These are phyloP conservation scores for Exophiala spinifera DNA, from an alignment of 2,329 filamentous ascomycete genomes.

Conservation along the genomic window DNA sequence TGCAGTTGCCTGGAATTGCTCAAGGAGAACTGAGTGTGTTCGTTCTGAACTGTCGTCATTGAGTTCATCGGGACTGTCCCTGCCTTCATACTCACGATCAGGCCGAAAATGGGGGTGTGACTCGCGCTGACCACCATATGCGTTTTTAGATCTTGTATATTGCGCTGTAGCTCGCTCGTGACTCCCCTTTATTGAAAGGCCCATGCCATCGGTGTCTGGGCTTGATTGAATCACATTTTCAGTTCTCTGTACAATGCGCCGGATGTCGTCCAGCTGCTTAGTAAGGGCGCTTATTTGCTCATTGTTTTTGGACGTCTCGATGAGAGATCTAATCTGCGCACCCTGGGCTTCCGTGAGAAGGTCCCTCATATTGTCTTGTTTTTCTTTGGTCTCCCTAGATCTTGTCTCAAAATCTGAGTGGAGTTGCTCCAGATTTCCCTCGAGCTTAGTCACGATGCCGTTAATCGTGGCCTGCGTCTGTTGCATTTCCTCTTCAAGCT, in stretches of 20 bases:
- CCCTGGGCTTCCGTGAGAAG: not conserved
- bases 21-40: not conserved
- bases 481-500: conserved; percentile 3
- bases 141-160: not conserved
- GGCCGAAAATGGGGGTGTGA: not conserved
- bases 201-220: not conserved
- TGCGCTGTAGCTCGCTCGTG: not conserved
- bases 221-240: not conserved
- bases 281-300: not conserved
- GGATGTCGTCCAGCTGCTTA: not conserved
- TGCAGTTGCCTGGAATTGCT: not conserved
- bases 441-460: not conserved
- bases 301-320: not conserved
- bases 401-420: not conserved
- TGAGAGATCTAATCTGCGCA: not conserved
- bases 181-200: not conserved
- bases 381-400: not conserved
- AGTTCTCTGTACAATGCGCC: not conserved
- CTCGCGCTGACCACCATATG: not conserved
- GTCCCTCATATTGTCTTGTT: not conserved
- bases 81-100: not conserved
- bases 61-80: not conserved
- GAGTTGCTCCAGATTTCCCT: not conserved
- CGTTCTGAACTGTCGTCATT: not conserved
- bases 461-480: conserved; percentile 1